Evolutionary conservation across 78 protist species (phyloP), one percentile per base, ranked within the genome.

Genomic region (Cyanophora paradoxa): DNA sequence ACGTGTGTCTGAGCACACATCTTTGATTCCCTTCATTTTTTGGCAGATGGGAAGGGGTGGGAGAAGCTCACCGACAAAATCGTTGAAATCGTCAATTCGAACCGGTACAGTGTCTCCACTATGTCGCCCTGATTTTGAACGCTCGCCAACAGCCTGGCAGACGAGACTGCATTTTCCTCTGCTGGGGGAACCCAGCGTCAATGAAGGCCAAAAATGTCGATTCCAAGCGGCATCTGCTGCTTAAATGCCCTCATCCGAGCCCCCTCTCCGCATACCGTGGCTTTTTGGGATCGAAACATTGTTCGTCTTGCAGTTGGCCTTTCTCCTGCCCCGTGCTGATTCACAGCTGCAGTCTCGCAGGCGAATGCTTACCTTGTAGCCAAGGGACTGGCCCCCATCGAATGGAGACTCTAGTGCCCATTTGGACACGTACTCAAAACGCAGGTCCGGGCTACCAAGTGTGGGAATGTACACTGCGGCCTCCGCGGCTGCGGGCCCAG

Each of bases 261-360:
- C 77, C 77, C 39, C 57, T 72, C 39, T 72, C 77, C 1, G 65
- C 46, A 3, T 13, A 20, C n/a, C 54, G n/a, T n/a, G n/a, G 65
- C 67, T 72, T 72, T 58, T 56, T 72, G 11, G 77, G 77, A 1
- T 72, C 65, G 58, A 8, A n/a, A 8, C 77, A 72, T 44, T 72
- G n/a, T n/a, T n/a, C n/a, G n/a, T n/a, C n/a, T n/a, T n/a, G n/a
- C n/a, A n/a, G n/a, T n/a, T n/a, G n/a, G n/a, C n/a, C n/a, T n/a
- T n/a, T n/a, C n/a, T n/a, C n/a, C n/a, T n/a, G n/a, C n/a, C n/a
- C n/a, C n/a, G n/a, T n/a, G n/a, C n/a, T n/a, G n/a, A n/a, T n/a
- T n/a, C n/a, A n/a, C n/a, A n/a, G n/a, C n/a, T n/a, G n/a, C n/a
- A n/a, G n/a, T 72, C 39, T 56, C 66, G 14, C n/a, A 36, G 61